Percentiles rank a stretch among this genome's conserved stretches.
phyloP scores from a whole-genome alignment of 345 rosid species.

The Gossypium anomalum region DNA sequence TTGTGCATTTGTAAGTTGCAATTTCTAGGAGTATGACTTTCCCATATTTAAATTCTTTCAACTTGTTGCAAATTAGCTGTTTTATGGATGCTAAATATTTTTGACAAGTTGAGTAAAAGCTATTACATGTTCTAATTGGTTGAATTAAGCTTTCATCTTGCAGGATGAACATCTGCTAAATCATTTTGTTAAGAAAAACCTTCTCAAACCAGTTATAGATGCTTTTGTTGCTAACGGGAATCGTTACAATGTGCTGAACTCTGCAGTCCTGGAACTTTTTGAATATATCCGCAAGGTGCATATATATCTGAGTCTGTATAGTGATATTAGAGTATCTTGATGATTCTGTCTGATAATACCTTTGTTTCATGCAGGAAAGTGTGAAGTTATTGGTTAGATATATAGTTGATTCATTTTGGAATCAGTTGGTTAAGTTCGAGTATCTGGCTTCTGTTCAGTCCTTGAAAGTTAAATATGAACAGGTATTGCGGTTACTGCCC shows the following conservation, averaged over 20 bases:
- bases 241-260: conserved; percentile 89
- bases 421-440: conserved; percentile 61
- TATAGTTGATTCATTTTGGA: conserved; percentile 81
- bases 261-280: conserved; percentile 85
- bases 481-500: conserved; percentile 40
- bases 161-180: conserved; percentile 87
- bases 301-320: conserved; percentile 15
- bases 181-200: conserved; percentile 80
- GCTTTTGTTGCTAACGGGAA: conserved; percentile 83
- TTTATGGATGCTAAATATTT: background rate
- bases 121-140: background rate
- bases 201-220: conserved; percentile 80
- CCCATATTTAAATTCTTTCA: background rate
- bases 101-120: background rate
- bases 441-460: conserved; percentile 50
- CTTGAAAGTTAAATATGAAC: conserved; percentile 71
- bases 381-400: conserved; percentile 66
- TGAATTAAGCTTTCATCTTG: conserved; percentile 10
- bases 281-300: conserved; percentile 89
- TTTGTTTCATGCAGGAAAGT: conserved; percentile 60
- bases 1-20: background rate
- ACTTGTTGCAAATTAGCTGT: background rate
- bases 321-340: conserved; percentile 14
- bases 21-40: background rate
- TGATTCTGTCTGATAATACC: conserved; percentile 18